Evolutionary conservation across 1,139 yeast genomes (phyloP).

Genomic region (Pichia inconspicua): DNA sequence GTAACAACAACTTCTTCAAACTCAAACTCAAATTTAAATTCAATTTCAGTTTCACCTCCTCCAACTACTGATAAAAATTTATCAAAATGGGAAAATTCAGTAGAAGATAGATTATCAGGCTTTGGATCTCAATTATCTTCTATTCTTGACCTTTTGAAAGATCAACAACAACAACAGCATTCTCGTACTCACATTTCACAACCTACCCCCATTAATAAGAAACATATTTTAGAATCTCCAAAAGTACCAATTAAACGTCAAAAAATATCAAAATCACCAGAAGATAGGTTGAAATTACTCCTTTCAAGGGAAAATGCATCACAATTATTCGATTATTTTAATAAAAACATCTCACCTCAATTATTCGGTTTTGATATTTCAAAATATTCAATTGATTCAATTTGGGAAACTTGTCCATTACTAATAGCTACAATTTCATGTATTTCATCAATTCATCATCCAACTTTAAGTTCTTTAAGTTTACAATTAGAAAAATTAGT

Average conservation of each 20-base stretch:
- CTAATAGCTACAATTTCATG: slow-evolving; percentile 56
- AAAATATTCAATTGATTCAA: slow-evolving; percentile 39
- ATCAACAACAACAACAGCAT: slow-evolving; percentile 6
- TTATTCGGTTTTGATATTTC: slow-evolving; percentile 60
- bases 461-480: slow-evolving; percentile 35
- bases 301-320: slow-evolving; percentile 40
- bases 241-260: not conserved
- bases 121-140: slow-evolving; percentile 25
- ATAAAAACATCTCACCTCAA: slow-evolving; percentile 52
- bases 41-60: not conserved
- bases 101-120: slow-evolving; percentile 30
- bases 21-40: too few species aligned
- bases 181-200: not conserved
- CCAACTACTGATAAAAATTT: not conserved
- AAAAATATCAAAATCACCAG: slow-evolving; percentile 1
- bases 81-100: slow-evolving; percentile 24
- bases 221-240: not conserved
- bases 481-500: slow-evolving; percentile 36
- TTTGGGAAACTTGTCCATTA: slow-evolving; percentile 54
- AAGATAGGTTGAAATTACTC: slow-evolving; percentile 11
- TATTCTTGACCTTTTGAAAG: slow-evolving; percentile 20
- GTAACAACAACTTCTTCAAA: not conserved
- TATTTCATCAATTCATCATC: slow-evolving; percentile 58
- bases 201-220: not conserved
- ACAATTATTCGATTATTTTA: slow-evolving; percentile 45